phyloP scores from a whole-genome alignment of 2,329 filamentous ascomycete genomes.

The Exserohilum rostratum region DNA sequence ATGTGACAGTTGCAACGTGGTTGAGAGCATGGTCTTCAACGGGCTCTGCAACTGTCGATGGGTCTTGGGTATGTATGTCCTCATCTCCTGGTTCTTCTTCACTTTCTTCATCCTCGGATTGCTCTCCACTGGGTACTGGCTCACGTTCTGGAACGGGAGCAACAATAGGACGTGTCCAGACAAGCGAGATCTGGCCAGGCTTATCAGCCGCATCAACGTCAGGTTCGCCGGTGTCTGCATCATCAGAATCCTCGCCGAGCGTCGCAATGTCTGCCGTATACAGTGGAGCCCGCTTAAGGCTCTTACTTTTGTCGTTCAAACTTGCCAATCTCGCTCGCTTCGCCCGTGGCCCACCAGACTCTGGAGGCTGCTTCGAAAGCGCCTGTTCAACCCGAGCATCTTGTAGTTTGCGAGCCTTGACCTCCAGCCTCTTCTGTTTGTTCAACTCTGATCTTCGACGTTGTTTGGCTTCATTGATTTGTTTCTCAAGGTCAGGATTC shows the following conservation, averaged over 20 bases:
- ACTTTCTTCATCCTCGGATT: constrained; percentile 12
- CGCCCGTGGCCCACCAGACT: constrained; percentile 10
- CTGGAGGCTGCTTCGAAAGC: constrained; percentile 13
- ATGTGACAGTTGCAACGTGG: neutral
- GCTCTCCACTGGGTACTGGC: neutral
- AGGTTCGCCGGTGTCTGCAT: constrained; percentile 2
- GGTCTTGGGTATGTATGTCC: neutral
- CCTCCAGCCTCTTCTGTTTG: constrained; percentile 24
- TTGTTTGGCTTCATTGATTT: constrained; percentile 26
- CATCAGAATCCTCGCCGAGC: constrained; percentile 19
- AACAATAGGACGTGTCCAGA: constrained; percentile 13
- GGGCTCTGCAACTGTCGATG: neutral
- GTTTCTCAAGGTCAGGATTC: constrained; percentile 27
- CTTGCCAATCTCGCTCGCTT: constrained; percentile 35
- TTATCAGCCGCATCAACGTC: constrained; percentile 6
- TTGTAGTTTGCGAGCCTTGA: constrained; percentile 25
- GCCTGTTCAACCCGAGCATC: constrained; percentile 27
- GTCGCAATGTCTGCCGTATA: constrained; percentile 3
- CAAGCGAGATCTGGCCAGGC: constrained; percentile 18
- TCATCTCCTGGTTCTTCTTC: constrained; percentile 4
- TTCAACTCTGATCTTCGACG: constrained; percentile 20
- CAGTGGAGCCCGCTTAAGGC: constrained; percentile 22
- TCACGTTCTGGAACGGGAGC: constrained; percentile 8
- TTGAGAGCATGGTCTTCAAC: neutral
- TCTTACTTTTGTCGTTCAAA: constrained; percentile 34